Conservation (phyloP, 192 early-diverging fungal genomes). For the Powellomyces hirtus region DNA sequence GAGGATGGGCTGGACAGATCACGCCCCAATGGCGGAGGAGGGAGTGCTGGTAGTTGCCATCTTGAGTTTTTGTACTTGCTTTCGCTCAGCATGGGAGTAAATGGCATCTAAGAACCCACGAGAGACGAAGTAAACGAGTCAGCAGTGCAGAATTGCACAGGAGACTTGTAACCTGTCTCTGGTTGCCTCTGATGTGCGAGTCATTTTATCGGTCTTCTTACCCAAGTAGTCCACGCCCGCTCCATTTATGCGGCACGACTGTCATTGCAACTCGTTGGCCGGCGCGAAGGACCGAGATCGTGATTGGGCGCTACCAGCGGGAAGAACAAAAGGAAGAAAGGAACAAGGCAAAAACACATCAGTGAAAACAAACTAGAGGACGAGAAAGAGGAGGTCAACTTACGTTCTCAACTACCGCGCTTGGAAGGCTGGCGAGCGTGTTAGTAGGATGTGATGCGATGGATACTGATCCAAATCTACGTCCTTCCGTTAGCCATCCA, state of each 20-base stretch:
- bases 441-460: constrained; percentile 1
- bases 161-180: too few relatives aligned
- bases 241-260: constrained; percentile 42
- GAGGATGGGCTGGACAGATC: too few relatives aligned
- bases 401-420: constrained; percentile 27
- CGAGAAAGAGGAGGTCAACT: neutral
- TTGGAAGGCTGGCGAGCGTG: constrained; percentile 2
- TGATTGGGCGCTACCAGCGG: constrained; percentile 23
- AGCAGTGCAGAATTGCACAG: neutral
- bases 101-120: neutral
- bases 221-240: constrained; percentile 47
- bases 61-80: too few relatives aligned
- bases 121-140: neutral
- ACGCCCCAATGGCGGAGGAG: too few relatives aligned
- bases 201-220: constrained; percentile 1
- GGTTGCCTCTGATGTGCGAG: neutral
- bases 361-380: neutral
- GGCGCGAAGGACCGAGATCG: constrained; percentile 26
- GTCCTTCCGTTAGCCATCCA: neutral
- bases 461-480: constrained; percentile 20
- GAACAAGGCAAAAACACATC: neutral
- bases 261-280: neutral
- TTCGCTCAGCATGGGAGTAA: constrained; percentile 2
- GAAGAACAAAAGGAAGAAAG: neutral
- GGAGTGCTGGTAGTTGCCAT: too few relatives aligned